Conservation (phyloP, 805 yeast genomes). For the Metschnikowia similis region DNA sequence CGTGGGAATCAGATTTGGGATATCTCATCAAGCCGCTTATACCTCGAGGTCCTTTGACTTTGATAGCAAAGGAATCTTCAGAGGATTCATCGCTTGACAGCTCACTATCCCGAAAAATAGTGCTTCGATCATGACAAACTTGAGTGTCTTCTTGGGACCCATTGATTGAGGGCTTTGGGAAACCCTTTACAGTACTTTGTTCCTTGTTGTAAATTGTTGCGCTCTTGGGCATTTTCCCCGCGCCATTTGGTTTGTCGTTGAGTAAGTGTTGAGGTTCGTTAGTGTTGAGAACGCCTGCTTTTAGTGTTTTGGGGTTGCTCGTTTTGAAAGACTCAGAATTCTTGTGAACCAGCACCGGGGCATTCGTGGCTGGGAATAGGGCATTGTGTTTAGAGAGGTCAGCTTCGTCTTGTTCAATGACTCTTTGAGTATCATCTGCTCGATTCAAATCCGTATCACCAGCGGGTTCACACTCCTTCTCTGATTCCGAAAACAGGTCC, state of each 20-base stretch:
- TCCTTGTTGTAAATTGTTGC: not conserved
- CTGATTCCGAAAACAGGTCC: not conserved
- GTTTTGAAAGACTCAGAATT: not conserved
- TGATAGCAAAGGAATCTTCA: not conserved
- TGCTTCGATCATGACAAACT: not conserved
- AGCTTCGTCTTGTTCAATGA: not conserved
- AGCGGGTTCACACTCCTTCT: not conserved
- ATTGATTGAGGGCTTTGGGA: not conserved
- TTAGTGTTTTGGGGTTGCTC: not conserved
- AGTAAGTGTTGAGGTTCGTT: not conserved
- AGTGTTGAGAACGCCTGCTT: not conserved
- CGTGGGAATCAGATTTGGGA: not conserved
- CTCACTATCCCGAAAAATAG: not conserved
- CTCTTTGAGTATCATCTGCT: not conserved
- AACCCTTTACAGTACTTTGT: not conserved
- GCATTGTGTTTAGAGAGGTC: not conserved
- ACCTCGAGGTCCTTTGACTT: not conserved
- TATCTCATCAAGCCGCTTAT: not conserved
- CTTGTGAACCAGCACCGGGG: not conserved
- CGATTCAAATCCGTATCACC: not conserved
- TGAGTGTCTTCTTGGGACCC: not conserved
- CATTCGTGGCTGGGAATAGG: not conserved
- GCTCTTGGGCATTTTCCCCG: not conserved
- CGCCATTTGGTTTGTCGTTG: not conserved
- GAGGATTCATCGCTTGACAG: not conserved